Evolutionary conservation across 1,284 basidiomycete species (phyloP).

Genomic region (Phellinidium pouzarii): DNA sequence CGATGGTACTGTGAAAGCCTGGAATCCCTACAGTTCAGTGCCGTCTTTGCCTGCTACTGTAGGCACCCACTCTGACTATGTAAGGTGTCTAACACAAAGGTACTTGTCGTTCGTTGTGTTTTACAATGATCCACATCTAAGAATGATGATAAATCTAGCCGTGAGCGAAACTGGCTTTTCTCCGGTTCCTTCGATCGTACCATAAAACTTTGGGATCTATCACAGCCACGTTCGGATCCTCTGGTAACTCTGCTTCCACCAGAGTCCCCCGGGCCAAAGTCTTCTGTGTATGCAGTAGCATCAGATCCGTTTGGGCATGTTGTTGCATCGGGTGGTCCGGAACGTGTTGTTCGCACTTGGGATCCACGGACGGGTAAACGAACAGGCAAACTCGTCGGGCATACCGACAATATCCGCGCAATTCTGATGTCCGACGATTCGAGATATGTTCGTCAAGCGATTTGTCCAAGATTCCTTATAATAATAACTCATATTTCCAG

Average conservation of each 20-base stretch:
- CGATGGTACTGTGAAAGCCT: conserved; percentile 90
- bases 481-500: conserved; percentile 1
- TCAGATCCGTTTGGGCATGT: conserved; percentile 74
- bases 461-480: not conserved
- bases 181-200: conserved; percentile 93
- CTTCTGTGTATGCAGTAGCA: conserved; percentile 75
- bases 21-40: conserved; percentile 75
- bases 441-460: conserved; percentile 60
- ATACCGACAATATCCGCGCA: conserved; percentile 93
- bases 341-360: conserved; percentile 86
- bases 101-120: conserved; percentile 27
- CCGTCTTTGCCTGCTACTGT: conserved; percentile 58
- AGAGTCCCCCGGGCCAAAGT: conserved; percentile 58
- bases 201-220: conserved; percentile 93
- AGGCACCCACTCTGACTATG: conserved; percentile 91
- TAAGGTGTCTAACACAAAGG: conserved; percentile 78
- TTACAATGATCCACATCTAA: not conserved
- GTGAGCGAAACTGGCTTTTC: conserved; percentile 79
- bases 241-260: conserved; percentile 56
- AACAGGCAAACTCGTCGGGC: conserved; percentile 78
- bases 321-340: conserved; percentile 87
- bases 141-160: conserved; percentile 35
- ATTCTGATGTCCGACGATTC: conserved; percentile 87
- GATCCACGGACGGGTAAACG: conserved; percentile 81
- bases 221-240: conserved; percentile 35